These are phyloP conservation scores for Phoenix dactylifera DNA, from an alignment of 176 grass and related monocot species.

Conservation along the genomic window DNA sequence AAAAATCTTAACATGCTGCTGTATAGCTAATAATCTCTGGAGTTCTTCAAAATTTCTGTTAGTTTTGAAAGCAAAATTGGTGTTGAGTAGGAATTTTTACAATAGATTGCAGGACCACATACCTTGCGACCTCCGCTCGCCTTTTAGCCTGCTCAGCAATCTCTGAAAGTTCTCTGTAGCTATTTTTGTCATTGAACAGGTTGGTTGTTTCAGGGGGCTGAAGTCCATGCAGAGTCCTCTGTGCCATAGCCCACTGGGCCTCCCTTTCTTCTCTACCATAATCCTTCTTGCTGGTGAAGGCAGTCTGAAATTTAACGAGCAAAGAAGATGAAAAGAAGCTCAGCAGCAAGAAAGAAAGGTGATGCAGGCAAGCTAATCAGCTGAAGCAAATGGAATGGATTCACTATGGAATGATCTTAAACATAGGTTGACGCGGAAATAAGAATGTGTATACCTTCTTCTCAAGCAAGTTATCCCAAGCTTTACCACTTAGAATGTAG, in stretches of 20 bases:
- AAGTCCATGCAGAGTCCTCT: conserved; percentile 20
- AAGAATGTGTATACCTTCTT: conserved; percentile 2
- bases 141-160: conserved; percentile 14
- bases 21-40: no score
- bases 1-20: no score
- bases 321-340: not conserved
- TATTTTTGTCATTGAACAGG: conserved; percentile 12
- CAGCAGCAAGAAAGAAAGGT: not conserved
- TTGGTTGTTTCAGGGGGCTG: conserved; percentile 9
- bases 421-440: no score
- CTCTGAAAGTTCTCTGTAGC: conserved; percentile 14
- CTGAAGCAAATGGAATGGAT: no score
- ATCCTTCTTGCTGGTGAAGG: conserved; percentile 18
- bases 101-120: not conserved
- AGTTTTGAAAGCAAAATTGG: no score
- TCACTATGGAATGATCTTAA: no score
- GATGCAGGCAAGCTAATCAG: not conserved
- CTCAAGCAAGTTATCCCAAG: conserved; percentile 19
- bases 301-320: conserved; percentile 1
- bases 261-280: conserved; percentile 22
- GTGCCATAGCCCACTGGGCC: conserved; percentile 15
- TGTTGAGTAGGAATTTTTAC: not conserved
- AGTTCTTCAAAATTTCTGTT: no score
- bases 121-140: conserved; percentile 17
- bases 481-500: conserved; percentile 17